Evolutionary conservation across 768 basidiomycete species (phyloP), one percentile per base, ranked within the genome.

Genomic region (Lactifluus echinatus): DNA sequence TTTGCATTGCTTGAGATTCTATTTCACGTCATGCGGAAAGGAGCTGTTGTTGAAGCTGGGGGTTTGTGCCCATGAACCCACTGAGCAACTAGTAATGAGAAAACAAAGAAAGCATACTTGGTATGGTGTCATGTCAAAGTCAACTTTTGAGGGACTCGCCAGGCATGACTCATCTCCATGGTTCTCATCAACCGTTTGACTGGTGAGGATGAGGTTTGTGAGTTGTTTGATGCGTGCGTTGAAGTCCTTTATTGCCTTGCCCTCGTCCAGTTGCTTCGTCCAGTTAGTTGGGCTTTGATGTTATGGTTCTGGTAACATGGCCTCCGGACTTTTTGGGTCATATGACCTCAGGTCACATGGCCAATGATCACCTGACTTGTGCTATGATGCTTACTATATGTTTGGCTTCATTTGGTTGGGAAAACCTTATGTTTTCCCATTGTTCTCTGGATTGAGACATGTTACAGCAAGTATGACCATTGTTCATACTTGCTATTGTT

Each of bases 121-220:
- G 61, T 91, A 91, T 2, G 89, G 87, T 0, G 88, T 82, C 82
- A 89, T 83, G 66, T 93, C 89, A 64, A 92, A 94, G 68, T 94
- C 89, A 31, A 96, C 74, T 73, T 94, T 95, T 53, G 79, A 79
- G 0, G 93, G 93, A 70, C 91, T 93, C 6, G 76, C 76, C 0
- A 93, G 87, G 17, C 88, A 75, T 24, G 87, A 85, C 50, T 87
- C 85, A 55, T 82, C 83, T 46, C 81, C 82, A 59, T 76, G 80
- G 50, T 63, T 73, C 56, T 87, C 84, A 61, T 84, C 86, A 29
- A 95, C 84, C 1, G 82, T 88, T 61, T 89, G 84, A 61, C 89
- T 91, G 4, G 93, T 95, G 60, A 91, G 71, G 65, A 91, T 93
- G 50, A 90, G 75, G 68, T 85, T 92, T 57, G 87, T 89, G 53